Evolutionary conservation across 1,284 basidiomycete genomes (phyloP), one percentile per base, ranked within the genome.

Genomic region (Athelia psychrophila): DNA sequence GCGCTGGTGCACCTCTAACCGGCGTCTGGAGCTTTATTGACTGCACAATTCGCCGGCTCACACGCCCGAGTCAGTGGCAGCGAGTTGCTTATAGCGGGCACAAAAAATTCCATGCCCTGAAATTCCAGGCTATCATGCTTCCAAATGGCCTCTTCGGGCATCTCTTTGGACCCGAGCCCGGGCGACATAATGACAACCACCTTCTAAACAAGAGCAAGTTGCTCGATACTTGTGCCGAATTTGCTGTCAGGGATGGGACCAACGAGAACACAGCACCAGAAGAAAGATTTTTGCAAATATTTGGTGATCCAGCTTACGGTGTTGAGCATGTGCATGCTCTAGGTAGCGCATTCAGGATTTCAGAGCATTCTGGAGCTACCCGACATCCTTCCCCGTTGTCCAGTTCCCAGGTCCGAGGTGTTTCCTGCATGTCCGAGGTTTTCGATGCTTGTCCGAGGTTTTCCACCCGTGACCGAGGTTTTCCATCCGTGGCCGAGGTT

Each of bases 251-350:
- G 24, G 38, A 49, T 3, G 49, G 23, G 23, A 18, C 35, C 4
- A 15, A 35, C 25, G 50, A 50, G 3, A 30, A 47, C 33, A 46
- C 55, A 10, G 49, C 45, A 18, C 15, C 20, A 20, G 45, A 55
- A 4, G 1, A 48, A 2, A 56, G 52, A 1, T 55, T 50, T 30
- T 58, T 59, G 30, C 61, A 64, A 35, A 25, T 66, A 6, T 66
- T 63, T 53, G 60, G 64, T 0, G 64, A 66, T 53, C 61, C 63
- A 16, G 64, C 63, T 9, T 66, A 66, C 51, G 62, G 64, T n/a
- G n/a, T n/a, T n/a, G n/a, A n/a, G n/a, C n/a, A n/a, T n/a, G n/a
- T n/a, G n/a, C n/a, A n/a, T n/a, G n/a, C n/a, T n/a, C n/a, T n/a
- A n/a, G n/a, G n/a, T n/a, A n/a, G n/a, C n/a, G n/a, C n/a, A n/a